Conservation (phyloP, 2,329 filamentous ascomycete genomes). For the Tolypocladium endophyticum region DNA sequence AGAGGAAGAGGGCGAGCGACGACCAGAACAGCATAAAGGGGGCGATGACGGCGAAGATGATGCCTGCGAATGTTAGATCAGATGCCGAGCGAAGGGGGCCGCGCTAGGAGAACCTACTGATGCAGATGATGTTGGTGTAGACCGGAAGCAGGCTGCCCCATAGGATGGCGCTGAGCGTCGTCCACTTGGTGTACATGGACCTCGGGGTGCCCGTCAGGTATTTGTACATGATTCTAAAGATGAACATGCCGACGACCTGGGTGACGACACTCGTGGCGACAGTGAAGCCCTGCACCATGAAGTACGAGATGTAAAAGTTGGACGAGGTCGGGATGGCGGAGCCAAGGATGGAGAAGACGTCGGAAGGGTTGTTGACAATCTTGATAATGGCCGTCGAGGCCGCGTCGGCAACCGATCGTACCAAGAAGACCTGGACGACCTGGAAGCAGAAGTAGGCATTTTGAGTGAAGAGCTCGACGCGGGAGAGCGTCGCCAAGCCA, state of each 20-base stretch:
- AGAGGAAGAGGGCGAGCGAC: slow-evolving; percentile 62
- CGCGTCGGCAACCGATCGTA: slow-evolving; percentile 72
- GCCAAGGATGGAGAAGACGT: slow-evolving; percentile 56
- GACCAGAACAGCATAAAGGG: slow-evolving; percentile 76
- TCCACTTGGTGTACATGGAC: slow-evolving; percentile 67
- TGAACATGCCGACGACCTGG: slow-evolving; percentile 53
- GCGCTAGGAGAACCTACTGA: slow-evolving; percentile 35
- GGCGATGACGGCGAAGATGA: slow-evolving; percentile 76
- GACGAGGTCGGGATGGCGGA: slow-evolving; percentile 67
- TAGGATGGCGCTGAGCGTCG: slow-evolving; percentile 53
- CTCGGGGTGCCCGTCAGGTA: slow-evolving; percentile 67
- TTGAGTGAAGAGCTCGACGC: slow-evolving; percentile 80
- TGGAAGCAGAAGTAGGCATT: slow-evolving; percentile 89
- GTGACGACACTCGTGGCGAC: slow-evolving; percentile 65
- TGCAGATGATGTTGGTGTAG: slow-evolving; percentile 64
- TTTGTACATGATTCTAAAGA: slow-evolving; percentile 59
- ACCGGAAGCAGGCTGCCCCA: slow-evolving; percentile 72
- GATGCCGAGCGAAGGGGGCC: neutral
- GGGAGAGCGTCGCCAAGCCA: slow-evolving; percentile 68
- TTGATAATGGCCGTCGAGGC: slow-evolving; percentile 57
- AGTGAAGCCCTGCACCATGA: slow-evolving; percentile 73
- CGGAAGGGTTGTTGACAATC: slow-evolving; percentile 51
- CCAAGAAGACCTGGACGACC: slow-evolving; percentile 85
- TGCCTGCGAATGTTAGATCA: slow-evolving; percentile 26
- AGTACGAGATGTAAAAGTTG: slow-evolving; percentile 90